A percentile compares a stretch with the other conserved stretches of the same genome.
Conservation (phyloP, 257 asterid species). For the Przewalskia tangutica region DNA sequence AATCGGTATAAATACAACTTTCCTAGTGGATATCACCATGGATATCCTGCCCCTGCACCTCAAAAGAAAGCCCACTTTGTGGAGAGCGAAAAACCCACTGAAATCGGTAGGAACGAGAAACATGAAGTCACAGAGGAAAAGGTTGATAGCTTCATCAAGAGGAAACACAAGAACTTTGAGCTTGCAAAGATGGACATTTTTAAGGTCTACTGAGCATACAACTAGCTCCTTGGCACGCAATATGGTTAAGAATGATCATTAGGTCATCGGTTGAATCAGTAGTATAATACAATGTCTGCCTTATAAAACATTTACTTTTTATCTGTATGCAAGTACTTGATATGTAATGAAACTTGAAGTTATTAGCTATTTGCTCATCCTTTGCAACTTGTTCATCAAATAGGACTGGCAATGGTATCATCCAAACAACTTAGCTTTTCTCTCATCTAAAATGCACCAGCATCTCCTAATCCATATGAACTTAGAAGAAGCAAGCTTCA, state of each 20-base stretch:
- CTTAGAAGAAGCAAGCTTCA: background rate
- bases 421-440: background rate
- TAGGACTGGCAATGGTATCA: background rate
- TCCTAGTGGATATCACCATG: background rate
- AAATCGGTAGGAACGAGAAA: background rate
- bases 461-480: background rate
- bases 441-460: background rate
- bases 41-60: background rate
- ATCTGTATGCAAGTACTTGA: background rate
- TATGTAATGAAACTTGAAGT: background rate
- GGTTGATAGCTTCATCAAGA: slow-evolving; percentile 8
- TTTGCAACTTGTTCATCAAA: background rate
- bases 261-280: background rate
- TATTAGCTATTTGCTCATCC: background rate
- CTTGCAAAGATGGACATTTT: slow-evolving; percentile 10
- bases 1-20: background rate
- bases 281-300: background rate
- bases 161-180: slow-evolving; percentile 9
- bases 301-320: background rate
- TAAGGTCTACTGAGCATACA: background rate
- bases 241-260: background rate
- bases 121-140: background rate
- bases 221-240: background rate
- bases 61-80: slow-evolving; percentile 7
- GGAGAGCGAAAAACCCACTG: background rate